Evolutionary conservation across 768 basidiomycete genomes (phyloP).

Genomic region (Auricularia sp.): DNA sequence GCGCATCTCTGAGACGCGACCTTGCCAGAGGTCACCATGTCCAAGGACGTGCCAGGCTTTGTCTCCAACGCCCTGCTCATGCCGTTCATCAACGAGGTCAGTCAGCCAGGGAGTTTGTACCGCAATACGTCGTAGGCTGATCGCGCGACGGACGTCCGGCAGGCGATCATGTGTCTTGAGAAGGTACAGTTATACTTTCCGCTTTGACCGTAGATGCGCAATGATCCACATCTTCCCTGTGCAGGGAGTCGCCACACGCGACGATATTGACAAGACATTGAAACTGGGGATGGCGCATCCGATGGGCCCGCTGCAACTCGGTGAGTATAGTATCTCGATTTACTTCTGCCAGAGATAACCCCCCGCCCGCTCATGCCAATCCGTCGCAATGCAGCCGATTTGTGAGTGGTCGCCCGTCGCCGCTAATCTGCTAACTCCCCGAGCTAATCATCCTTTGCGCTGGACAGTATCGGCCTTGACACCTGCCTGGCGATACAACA

Average conservation of each 20-base stretch:
- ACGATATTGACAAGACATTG: conserved; percentile 92
- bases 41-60: conserved; percentile 88
- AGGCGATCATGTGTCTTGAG: conserved; percentile 91
- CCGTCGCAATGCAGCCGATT: conserved; percentile 34
- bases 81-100: conserved; percentile 93
- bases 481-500: conserved; percentile 92
- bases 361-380: no score
- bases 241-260: conserved; percentile 82
- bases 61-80: conserved; percentile 92
- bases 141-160: neutral
- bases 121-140: neutral
- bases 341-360: neutral
- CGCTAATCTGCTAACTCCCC: neutral
- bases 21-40: conserved; percentile 73
- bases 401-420: conserved; percentile 29
- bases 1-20: neutral
- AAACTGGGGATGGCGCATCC: conserved; percentile 91
- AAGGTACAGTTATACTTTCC: conserved; percentile 38
- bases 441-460: neutral
- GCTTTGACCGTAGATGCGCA: neutral
- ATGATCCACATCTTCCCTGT: neutral
- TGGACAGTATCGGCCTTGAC: conserved; percentile 82
- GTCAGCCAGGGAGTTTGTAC: conserved; percentile 12
- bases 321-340: conserved; percentile 26
- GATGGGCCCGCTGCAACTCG: conserved; percentile 88